Evolutionary conservation across 805 yeast genomes (phyloP), one percentile per base, ranked within the genome.

Genomic region (Suhomyces sp.): DNA sequence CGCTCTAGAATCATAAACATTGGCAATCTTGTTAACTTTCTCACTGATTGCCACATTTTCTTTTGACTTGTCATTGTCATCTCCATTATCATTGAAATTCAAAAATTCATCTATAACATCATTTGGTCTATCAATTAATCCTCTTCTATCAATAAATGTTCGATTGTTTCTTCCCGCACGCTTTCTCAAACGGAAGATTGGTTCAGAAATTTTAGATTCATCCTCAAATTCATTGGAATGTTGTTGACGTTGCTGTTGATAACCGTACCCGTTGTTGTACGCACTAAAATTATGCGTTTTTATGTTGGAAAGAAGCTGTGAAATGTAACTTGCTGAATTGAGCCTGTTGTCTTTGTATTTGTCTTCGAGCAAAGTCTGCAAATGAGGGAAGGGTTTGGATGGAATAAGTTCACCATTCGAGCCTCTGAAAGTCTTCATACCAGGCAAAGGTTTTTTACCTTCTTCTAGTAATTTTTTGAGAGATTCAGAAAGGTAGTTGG

Each of bases 131-230:
- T 63, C 53, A 45, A 76, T 58, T 55, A 83, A 73, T 20, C 82
- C 85, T 60, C 83, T 81, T 65, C 97, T 77, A 69, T 92, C 98
- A 53, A 92, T 68, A 72, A 87, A 88, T 17, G 79, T 69, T 44
- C 87, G 76, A 37, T 87, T 87, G 46, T 78, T 76, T 61, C 97
- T 79, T 17, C 94, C 96, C 33, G 76, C 71, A 61, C 98, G 81
- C 63, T 84, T 85, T 55, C 97, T 78, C 52, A 89, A 69, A 51
- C 87, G 77, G 62, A 83, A 76, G 1, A 86, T 67, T 12, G 83
- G 80, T 24, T 74, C 81, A 0, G 84, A 78, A 57, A 49, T 73
- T 61, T 58, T 72, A 49, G 45, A 62, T 56, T 56, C 72, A 55
- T 46, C 69, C 54, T 31, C 58, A 47, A 58, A 59, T 21, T 56